phyloP scores from a whole-genome alignment of 306 rosid species.

The Aeschynomene evenia region DNA sequence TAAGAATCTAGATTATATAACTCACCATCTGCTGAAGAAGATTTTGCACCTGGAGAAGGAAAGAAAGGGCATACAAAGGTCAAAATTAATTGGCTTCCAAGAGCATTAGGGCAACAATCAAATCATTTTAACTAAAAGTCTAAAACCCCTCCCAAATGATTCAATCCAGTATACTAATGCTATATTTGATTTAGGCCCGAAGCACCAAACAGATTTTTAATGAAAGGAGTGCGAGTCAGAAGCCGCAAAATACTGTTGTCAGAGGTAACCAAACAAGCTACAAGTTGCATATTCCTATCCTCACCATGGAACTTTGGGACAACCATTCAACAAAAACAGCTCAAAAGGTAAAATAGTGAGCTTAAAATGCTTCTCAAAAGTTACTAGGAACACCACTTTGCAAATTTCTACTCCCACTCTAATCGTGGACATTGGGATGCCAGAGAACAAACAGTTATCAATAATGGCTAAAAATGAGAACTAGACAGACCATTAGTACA shows the following conservation, averaged over 20 bases:
- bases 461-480: not conserved
- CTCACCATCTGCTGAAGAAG: conserved; percentile 99
- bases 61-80: not conserved
- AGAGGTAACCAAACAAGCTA: no score
- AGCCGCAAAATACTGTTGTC: no score
- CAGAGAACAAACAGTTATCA: not conserved
- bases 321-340: not conserved
- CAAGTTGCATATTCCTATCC: not conserved
- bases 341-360: conserved; percentile 4
- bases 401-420: conserved; percentile 6
- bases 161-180: not conserved
- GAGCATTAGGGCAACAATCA: conserved; percentile 11
- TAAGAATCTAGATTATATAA: conserved; percentile 21
- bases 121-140: conserved; percentile 17
- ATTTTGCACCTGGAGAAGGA: conserved; percentile 76
- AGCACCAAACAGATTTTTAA: no score
- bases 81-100: conserved; percentile 18
- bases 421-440: not conserved
- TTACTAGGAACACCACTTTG: not conserved
- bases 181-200: no score
- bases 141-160: not conserved
- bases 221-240: no score
- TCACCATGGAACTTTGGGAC: not conserved
- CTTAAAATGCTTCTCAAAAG: not conserved
- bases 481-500: not conserved